Evolutionary conservation across 352 stramenopile genomes (phyloP).

Genomic region (Phytophthora capsici): DNA sequence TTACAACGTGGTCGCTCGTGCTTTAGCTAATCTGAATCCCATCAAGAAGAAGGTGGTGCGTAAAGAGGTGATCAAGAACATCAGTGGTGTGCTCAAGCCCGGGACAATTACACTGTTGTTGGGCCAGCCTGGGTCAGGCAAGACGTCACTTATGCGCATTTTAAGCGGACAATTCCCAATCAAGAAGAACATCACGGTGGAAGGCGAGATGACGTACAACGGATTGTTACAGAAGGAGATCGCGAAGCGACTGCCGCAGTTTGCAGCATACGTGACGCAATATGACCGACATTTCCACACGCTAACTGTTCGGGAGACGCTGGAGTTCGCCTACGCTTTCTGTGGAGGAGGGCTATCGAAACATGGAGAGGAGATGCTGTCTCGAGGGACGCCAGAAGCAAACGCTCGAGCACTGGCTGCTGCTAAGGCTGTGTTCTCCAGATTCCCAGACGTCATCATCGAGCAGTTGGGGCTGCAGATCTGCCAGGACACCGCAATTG

Average conservation of each 20-base stretch:
- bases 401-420: constrained; percentile 42
- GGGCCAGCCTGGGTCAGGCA: constrained; percentile 34
- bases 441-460: constrained; percentile 59
- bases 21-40: constrained; percentile 27
- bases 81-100: constrained; percentile 40
- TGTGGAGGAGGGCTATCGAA: constrained; percentile 51
- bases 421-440: constrained; percentile 41
- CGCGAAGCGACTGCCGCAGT: constrained; percentile 49
- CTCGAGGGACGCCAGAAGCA: constrained; percentile 44
- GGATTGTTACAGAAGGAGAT: constrained; percentile 36
- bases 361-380: constrained; percentile 39
- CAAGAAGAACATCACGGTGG: constrained; percentile 43
- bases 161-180: constrained; percentile 53
- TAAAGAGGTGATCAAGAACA: constrained; percentile 41
- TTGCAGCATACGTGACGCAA: constrained; percentile 58
- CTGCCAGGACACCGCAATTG: constrained; percentile 71
- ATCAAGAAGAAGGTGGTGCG: constrained; percentile 32
- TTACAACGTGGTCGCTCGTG: constrained; percentile 50
- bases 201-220: constrained; percentile 62
- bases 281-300: constrained; percentile 44
- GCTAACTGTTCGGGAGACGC: constrained; percentile 62
- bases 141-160: constrained; percentile 40
- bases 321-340: constrained; percentile 62
- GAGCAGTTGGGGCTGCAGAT: constrained; percentile 58
- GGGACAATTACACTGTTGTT: constrained; percentile 44